Evolutionary conservation across 2,329 filamentous ascomycete species (phyloP), one percentile per base, ranked within the genome.

Genomic region (Diaporthe australafricana): DNA sequence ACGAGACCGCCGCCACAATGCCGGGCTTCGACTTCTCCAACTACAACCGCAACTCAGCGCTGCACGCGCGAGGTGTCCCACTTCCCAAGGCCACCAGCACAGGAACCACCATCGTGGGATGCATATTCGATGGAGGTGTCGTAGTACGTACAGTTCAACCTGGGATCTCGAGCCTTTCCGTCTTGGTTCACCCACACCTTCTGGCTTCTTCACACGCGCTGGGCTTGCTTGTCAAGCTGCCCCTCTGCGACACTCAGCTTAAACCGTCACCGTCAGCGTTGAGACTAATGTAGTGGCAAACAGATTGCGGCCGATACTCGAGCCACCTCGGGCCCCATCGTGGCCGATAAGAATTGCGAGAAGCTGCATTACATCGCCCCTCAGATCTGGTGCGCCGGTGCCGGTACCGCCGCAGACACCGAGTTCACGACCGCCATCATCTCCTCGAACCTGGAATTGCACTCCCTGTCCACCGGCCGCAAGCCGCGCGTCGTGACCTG

Each of bases 281-380:
- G 27, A 70, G 42, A 25, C 62, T 47, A 42, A 52, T 27, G 42
- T 52, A 50, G 32, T 38, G 40, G 30, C n/a, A 20, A 22, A 68
- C 78, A 95, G 93, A 98, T 99, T 84, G 96, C 96, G 75, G 96
- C 96, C 86, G 96, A 99, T 86, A 99, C 96, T 76, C 91, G 96
- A 90, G 96, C 96, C 75, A 99, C 96, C 57, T 97, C 94, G 76
- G 96, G 96, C 45, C 95, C 96, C 77, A 99, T 99, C 84, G 96
- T 99, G 78, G 97, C 97, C 84, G 96, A 99, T 90, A 99, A 99
- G 94, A 99, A 99, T 90, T 98, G 96, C 88, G 96, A 99, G 87
- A 99, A 99, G 88, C 92, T 99, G 76, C 96, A 99, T 87, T 99
- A 97, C 88, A 99, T 99, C 83, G 89, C 96, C 53, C 96, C 96